phyloP scores from a whole-genome alignment of 208 protist genomes.

The Crithidia acanthocephali region DNA sequence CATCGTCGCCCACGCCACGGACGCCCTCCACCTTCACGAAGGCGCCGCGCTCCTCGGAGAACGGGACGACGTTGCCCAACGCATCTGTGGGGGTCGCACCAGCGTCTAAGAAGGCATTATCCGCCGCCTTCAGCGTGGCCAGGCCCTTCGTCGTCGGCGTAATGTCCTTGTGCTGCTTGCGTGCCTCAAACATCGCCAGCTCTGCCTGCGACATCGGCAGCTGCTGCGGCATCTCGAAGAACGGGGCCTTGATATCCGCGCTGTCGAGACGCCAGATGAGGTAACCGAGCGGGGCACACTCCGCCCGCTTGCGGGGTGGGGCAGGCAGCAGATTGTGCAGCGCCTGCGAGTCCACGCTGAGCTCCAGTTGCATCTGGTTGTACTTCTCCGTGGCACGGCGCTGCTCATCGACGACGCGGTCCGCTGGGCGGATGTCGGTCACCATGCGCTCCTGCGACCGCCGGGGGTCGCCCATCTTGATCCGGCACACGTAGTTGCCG shows the following conservation, averaged over 20 bases:
- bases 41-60: constrained; percentile 50
- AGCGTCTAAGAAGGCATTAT: constrained; percentile 42
- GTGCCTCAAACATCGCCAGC: constrained; percentile 35
- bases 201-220: constrained; percentile 58
- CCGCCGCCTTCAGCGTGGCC: constrained; percentile 24
- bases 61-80: constrained; percentile 53
- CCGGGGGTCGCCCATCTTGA: constrained; percentile 74
- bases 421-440: constrained; percentile 39
- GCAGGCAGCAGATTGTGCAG: constrained; percentile 51
- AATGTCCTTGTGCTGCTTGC: constrained; percentile 17
- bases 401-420: constrained; percentile 53
- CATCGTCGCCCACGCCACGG: constrained; percentile 52
- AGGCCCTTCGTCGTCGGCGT: constrained; percentile 27
- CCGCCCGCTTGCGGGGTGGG: constrained; percentile 38
- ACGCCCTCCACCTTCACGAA: constrained; percentile 63
- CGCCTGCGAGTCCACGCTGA: constrained; percentile 60
- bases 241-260: constrained; percentile 36
- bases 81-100: constrained; percentile 33
- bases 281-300: constrained; percentile 58
- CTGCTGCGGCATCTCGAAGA: constrained; percentile 59
- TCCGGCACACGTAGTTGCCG: constrained; percentile 71
- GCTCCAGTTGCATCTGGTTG: constrained; percentile 52
- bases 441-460: constrained; percentile 55
- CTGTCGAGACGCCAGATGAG: constrained; percentile 64
- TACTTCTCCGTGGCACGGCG: constrained; percentile 44